Evolutionary conservation across 345 rosid species (phyloP).

Genomic region (Eucalyptus sideroxylon): DNA sequence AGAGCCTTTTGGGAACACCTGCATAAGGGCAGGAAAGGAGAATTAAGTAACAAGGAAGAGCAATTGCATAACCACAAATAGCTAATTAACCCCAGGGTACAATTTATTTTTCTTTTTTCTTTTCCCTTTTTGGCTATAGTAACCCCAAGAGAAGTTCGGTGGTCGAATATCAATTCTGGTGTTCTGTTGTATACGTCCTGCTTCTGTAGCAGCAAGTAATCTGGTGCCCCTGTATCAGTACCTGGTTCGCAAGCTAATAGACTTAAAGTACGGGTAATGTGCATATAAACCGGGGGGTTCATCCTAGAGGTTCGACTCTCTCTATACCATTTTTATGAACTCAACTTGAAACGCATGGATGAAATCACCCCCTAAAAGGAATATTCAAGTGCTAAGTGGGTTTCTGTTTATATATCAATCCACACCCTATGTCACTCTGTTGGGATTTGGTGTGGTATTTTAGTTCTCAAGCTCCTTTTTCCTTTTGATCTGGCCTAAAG

Average conservation of each 20-base stretch:
- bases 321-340: background rate
- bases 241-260: background rate
- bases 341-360: background rate
- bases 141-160: background rate
- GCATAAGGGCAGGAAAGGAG: background rate
- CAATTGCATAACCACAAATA: background rate
- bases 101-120: background rate
- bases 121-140: background rate
- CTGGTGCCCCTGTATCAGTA: background rate
- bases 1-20: slow-evolving; percentile 47
- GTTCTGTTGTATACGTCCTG: background rate
- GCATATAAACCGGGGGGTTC: background rate
- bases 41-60: background rate
- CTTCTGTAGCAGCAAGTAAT: background rate
- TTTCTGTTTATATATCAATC: background rate
- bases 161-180: background rate
- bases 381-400: background rate
- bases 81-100: background rate
- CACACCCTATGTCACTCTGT: background rate
- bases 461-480: background rate
- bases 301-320: background rate
- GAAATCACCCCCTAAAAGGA: background rate
- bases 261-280: background rate
- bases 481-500: background rate
- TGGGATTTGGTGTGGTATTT: background rate